Evolutionary conservation across 129 eudicot species (phyloP).

Genomic region (Saussurea involucrata): DNA sequence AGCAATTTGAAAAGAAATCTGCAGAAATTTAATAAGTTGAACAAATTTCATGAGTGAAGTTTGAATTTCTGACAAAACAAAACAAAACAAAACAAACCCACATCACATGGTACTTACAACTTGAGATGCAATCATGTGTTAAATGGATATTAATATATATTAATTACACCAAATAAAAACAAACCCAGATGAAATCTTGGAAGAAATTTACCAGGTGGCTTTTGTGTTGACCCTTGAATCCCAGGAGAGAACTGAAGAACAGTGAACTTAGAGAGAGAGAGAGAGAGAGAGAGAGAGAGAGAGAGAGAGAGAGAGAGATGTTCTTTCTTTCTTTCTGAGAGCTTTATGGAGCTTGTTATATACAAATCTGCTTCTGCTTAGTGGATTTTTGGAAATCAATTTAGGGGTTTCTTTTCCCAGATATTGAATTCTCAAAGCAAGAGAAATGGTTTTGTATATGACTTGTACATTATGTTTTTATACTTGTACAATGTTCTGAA

Average conservation of each 20-base stretch:
- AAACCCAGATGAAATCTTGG: slow-evolving; percentile 13
- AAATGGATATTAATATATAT: not conserved
- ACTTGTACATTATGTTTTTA: not conserved
- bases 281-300: not conserved
- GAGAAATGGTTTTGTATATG: not conserved
- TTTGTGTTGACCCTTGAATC: slow-evolving; percentile 13
- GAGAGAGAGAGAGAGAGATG: not conserved
- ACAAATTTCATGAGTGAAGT: not conserved
- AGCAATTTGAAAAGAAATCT: not conserved
- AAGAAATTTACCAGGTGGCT: slow-evolving; percentile 31
- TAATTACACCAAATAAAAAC: not conserved
- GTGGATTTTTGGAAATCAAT: slow-evolving; percentile 9
- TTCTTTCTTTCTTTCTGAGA: slow-evolving; percentile 13
- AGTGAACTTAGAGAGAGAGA: slow-evolving; percentile 5
- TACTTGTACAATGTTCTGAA: slow-evolving; percentile 2
- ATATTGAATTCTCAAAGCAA: not conserved
- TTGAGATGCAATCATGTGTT: slow-evolving; percentile 1
- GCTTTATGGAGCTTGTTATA: slow-evolving; percentile 31
- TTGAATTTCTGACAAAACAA: too few species aligned
- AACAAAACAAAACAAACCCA: not conserved
- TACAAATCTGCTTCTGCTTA: slow-evolving; percentile 14
- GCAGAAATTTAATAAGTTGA: not conserved
- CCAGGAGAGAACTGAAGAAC: slow-evolving; percentile 21
- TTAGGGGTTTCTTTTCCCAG: not conserved
- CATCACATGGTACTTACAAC: not conserved